Base-by-base conservation (phyloP, 306 rosid species). In the Cercis canadensis region DNA sequence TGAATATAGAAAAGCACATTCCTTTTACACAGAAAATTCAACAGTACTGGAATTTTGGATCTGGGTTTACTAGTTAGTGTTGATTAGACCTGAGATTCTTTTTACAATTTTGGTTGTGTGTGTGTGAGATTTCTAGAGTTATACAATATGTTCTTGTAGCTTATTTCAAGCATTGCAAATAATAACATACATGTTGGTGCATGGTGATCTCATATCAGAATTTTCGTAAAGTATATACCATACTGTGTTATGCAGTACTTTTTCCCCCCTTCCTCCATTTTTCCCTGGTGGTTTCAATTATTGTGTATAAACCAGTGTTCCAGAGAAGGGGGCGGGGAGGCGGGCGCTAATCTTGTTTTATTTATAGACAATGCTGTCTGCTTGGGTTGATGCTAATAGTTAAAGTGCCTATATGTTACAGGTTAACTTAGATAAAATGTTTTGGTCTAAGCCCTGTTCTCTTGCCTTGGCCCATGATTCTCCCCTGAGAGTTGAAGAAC, bases 391-490 rank as follows among this genome's bases (percentile, higher is more conserved):
- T 46, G 57, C 43, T 81, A 69, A 73, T 78, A 55, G 58, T 14
- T n/a, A 53, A 73, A 17, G 6, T 17, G 24, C 54, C 7, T 15
- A 36, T 37, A 71, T 37, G 43, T 32, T 50, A 47, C 83, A 94
- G 99, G 87, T 89, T 75, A 85, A 84, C 74, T 76, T 86, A 65
- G 86, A 87, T 41, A 87, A 83, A 67, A 19, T 87, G 90, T 89
- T 95, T 82, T 89, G 92, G 97, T 82, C 92, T 44, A 89, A 89
- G 75, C 97, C 99, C 6, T 75, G 76, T 74, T 89, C 96, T 0
- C 64, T 95, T 68, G 92, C 96, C 37, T 70, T 95, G 81, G 78
- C 90, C 0, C 70, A 1, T 8, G 89, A 90, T 14, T 95, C 99
- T 0, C 87, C 92, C 2, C 65, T 80, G 62, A 85, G 96, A 85